These are phyloP conservation scores for Trichoderma oligosporum DNA, from an alignment of 2,329 filamentous ascomycete species.

Conservation along the genomic window DNA sequence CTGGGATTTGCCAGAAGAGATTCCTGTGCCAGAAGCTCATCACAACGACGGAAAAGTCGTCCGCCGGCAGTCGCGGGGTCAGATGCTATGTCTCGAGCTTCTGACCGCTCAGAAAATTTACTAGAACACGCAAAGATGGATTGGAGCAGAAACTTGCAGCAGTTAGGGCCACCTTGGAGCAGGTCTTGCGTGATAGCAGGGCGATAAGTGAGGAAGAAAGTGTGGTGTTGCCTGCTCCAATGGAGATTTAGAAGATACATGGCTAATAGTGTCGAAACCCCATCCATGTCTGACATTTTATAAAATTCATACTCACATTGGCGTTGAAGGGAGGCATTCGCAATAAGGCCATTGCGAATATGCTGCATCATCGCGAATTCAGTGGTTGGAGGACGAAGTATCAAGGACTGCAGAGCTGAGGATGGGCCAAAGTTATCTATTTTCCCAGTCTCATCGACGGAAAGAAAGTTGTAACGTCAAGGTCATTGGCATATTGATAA, in stretches of 20 bases:
- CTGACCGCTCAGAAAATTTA: conserved; percentile 27
- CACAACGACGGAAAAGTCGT: conserved; percentile 26
- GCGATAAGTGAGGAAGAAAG: conserved; percentile 37
- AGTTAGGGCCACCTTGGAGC: conserved; percentile 33
- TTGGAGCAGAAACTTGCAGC: conserved; percentile 37
- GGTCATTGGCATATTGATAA: no score
- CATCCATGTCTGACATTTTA: no score
- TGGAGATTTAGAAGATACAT: conserved; percentile 38
- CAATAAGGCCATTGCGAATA: no score
- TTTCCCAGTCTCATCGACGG: no score
- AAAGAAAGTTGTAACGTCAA: no score
- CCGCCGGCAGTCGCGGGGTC: conserved; percentile 25
- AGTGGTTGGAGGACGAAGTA: no score
- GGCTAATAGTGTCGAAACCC: conserved; percentile 30
- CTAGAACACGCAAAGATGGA: conserved; percentile 33
- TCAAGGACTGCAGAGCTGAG: no score
- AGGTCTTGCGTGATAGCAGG: conserved; percentile 38
- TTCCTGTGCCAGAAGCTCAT: conserved; percentile 25
- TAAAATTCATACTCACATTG: no score
- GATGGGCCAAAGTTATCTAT: no score
- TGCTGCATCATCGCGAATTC: no score
- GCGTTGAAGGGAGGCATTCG: no score
- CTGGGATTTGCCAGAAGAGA: neutral
- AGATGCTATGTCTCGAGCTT: conserved; percentile 23
- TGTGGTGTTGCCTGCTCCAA: conserved; percentile 39